These are phyloP conservation scores for Starmerella vitae DNA, from an alignment of 805 yeast species.

Conservation along the genomic window DNA sequence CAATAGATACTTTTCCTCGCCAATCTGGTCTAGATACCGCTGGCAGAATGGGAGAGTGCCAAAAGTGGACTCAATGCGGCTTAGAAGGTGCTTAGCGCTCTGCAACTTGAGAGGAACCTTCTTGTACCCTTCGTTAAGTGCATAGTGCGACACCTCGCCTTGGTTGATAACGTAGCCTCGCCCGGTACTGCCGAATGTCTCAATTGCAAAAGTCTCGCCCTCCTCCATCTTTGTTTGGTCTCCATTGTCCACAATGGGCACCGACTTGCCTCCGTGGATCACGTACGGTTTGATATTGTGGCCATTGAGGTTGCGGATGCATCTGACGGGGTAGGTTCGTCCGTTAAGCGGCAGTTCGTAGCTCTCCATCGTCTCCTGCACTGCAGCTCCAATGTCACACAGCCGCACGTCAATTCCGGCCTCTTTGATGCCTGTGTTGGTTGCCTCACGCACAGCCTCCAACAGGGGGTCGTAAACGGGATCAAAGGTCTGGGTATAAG, in stretches of 20 bases:
- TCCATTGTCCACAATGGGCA: constrained; percentile 87
- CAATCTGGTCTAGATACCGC: constrained; percentile 78
- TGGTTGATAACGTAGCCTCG: constrained; percentile 71
- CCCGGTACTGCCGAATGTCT: constrained; percentile 96
- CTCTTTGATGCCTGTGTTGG: constrained; percentile 80
- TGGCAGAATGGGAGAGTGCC: constrained; percentile 97
- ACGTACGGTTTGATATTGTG: constrained; percentile 75
- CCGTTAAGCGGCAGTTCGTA: constrained; percentile 89
- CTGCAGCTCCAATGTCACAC: constrained; percentile 89
- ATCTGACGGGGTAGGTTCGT: constrained; percentile 66
- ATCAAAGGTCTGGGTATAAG: constrained; percentile 80
- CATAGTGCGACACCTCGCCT: constrained; percentile 94
- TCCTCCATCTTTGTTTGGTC: constrained; percentile 98
- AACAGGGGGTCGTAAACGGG: constrained; percentile 54
- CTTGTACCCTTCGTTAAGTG: constrained; percentile 41
- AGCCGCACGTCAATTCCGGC: constrained; percentile 94
- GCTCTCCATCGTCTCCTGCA: constrained; percentile 95
- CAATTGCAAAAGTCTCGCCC: constrained; percentile 95
- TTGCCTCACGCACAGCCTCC: constrained; percentile 81
- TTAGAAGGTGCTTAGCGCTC: constrained; percentile 56
- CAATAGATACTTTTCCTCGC: constrained; percentile 79
- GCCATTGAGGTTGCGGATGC: constrained; percentile 86
- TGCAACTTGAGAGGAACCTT: constrained; percentile 41
- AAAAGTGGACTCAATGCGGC: constrained; percentile 62
- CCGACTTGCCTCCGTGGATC: constrained; percentile 92